Percentiles rank a stretch among this genome's conserved stretches.
Evolutionary conservation across 495 filamentous ascomycete species (phyloP).

Genomic region (Trichoderma gamsii): DNA sequence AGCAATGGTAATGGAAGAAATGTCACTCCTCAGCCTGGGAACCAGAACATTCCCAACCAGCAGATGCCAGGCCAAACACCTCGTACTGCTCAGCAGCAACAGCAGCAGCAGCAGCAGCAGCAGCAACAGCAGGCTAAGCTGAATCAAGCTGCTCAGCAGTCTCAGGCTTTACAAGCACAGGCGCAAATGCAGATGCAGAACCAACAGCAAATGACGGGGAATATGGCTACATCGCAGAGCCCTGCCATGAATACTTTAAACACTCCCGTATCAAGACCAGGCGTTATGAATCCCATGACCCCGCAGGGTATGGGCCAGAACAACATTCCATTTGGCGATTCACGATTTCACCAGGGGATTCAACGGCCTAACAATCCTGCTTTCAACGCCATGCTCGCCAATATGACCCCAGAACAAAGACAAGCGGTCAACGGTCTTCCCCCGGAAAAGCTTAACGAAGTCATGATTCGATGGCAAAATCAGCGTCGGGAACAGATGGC

Average conservation of each 20-base stretch:
- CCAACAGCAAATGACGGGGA: conserved; percentile 39
- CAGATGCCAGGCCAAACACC: conserved; percentile 25
- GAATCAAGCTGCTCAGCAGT: conserved; percentile 32
- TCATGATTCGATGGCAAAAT: conserved; percentile 36
- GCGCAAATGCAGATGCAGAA: conserved; percentile 42
- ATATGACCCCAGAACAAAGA: conserved; percentile 30
- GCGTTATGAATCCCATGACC: conserved; percentile 23
- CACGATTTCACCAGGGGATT: conserved; percentile 38
- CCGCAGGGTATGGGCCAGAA: conserved; percentile 32
- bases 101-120: conserved; percentile 33
- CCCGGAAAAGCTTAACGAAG: conserved; percentile 37
- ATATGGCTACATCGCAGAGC: conserved; percentile 42
- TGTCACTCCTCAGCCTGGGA: conserved; percentile 36
- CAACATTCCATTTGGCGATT: conserved; percentile 32
- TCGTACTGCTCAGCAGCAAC: conserved; percentile 24
- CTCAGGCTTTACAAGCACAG: conserved; percentile 33
- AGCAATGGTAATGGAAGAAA: conserved; percentile 40
- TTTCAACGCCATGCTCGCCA: conserved; percentile 30
- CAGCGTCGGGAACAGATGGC: conserved; percentile 18
- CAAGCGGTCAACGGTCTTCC: conserved; percentile 27
- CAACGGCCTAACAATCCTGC: conserved; percentile 27
- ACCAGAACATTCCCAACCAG: conserved; percentile 29
- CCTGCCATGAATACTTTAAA: conserved; percentile 47
- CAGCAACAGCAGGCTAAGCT: conserved; percentile 36
- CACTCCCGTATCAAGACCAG: conserved; percentile 40